Conservation (phyloP, 2,329 filamentous ascomycete genomes). For the Beauveria australis region DNA sequence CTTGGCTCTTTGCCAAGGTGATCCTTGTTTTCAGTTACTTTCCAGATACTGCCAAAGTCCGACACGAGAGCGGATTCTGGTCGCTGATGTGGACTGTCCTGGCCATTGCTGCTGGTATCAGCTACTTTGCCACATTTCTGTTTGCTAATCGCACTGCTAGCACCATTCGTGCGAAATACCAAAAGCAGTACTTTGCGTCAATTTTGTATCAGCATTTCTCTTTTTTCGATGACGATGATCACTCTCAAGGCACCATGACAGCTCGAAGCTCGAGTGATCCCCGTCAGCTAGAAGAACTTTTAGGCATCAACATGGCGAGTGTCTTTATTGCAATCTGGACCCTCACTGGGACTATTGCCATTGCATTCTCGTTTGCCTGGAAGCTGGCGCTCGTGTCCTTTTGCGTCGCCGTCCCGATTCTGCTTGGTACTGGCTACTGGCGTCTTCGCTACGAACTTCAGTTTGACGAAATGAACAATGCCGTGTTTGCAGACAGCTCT, state of each 20-base stretch:
- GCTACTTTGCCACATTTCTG: conserved; percentile 38
- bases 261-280: conserved; percentile 48
- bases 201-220: conserved; percentile 51
- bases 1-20: conserved; percentile 47
- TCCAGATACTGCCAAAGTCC: conserved; percentile 22
- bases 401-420: conserved; percentile 49
- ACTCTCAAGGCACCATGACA: conserved; percentile 53
- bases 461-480: conserved; percentile 60
- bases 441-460: conserved; percentile 50
- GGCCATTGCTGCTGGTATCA: conserved; percentile 41
- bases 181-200: conserved; percentile 52
- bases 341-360: conserved; percentile 53
- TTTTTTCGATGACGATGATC: conserved; percentile 53
- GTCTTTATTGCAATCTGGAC: conserved; percentile 56
- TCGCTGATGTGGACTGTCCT: conserved; percentile 57
- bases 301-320: conserved; percentile 59
- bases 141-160: conserved; percentile 37
- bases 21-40: conserved; percentile 39
- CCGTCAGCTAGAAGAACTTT: conserved; percentile 52
- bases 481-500: conserved; percentile 62
- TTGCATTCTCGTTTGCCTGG: conserved; percentile 68
- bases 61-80: conserved; percentile 48
- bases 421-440: conserved; percentile 39
- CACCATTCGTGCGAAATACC: conserved; percentile 44
- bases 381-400: conserved; percentile 62